phyloP scores from a whole-genome alignment of 164 flowering plant genomes.

The Liriodendron chinense region DNA sequence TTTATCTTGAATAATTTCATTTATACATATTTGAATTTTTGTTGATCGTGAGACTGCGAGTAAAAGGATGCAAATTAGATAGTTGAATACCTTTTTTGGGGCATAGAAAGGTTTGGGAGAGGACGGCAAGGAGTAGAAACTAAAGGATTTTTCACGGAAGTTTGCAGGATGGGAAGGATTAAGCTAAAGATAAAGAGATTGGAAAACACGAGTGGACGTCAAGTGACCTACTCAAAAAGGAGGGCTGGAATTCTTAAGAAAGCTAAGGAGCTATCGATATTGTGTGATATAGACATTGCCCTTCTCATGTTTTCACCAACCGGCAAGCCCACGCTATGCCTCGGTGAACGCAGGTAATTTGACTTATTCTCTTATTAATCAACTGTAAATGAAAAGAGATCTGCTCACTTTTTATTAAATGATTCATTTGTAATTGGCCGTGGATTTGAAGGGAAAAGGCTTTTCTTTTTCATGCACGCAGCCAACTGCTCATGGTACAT shows the following conservation, averaged over 20 bases:
- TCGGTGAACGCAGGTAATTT: conserved; percentile 71
- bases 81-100: not conserved
- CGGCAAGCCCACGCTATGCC: conserved; percentile 64
- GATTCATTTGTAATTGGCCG: too few relatives aligned
- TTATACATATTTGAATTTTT: too few relatives aligned
- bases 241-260: conserved; percentile 79
- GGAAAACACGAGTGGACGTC: conserved; percentile 66
- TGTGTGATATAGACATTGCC: conserved; percentile 75
- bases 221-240: conserved; percentile 79
- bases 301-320: conserved; percentile 91
- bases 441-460: too few relatives aligned
- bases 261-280: conserved; percentile 72
- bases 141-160: not conserved
- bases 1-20: not conserved
- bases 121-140: not conserved
- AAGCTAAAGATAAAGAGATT: conserved; percentile 84
- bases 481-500: too few relatives aligned
- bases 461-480: too few relatives aligned
- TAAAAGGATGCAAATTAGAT: too few relatives aligned
- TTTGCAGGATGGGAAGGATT: conserved; percentile 74
- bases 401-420: too few relatives aligned
- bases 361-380: too few relatives aligned
- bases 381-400: too few relatives aligned
- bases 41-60: too few relatives aligned
- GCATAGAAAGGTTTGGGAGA: not conserved